phyloP scores from a whole-genome alignment of 306 rosid species.

The Datisca glomerata region DNA sequence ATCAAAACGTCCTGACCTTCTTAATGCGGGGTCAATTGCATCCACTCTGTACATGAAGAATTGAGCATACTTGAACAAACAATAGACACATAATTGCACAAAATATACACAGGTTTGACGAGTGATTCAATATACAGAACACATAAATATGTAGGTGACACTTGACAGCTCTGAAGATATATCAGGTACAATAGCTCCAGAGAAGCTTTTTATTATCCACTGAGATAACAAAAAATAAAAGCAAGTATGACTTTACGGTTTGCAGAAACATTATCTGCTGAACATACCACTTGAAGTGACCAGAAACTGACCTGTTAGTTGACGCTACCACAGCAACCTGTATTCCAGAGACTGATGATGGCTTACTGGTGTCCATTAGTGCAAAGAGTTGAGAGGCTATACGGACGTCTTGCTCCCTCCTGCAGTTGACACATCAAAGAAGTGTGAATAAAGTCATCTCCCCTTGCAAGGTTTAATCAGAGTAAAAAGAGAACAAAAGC shows the following conservation, averaged over 20 bases:
- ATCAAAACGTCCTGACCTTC: conserved; percentile 89
- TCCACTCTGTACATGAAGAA: conserved; percentile 34
- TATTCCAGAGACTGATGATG: conserved; percentile 28
- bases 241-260: too few species aligned
- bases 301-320: conserved; percentile 55
- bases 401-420: conserved; percentile 75
- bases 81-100: neutral
- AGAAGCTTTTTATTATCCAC: neutral
- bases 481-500: neutral
- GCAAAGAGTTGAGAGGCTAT: conserved; percentile 61
- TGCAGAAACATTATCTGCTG: too few species aligned
- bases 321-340: conserved; percentile 83
- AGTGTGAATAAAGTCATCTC: neutral
- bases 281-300: conserved; percentile 2
- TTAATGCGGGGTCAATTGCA: conserved; percentile 80
- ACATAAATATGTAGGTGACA: neutral
- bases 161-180: neutral
- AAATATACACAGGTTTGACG: neutral
- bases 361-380: conserved; percentile 61
- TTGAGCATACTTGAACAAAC: conserved; percentile 6
- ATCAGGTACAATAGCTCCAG: neutral
- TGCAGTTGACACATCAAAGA: conserved; percentile 25
- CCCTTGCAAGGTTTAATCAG: neutral
- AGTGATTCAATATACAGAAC: neutral
- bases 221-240: too few species aligned